phyloP scores from a whole-genome alignment of 202 grass and related monocot species.

The Bolboschoenoplectus hybrid region DNA sequence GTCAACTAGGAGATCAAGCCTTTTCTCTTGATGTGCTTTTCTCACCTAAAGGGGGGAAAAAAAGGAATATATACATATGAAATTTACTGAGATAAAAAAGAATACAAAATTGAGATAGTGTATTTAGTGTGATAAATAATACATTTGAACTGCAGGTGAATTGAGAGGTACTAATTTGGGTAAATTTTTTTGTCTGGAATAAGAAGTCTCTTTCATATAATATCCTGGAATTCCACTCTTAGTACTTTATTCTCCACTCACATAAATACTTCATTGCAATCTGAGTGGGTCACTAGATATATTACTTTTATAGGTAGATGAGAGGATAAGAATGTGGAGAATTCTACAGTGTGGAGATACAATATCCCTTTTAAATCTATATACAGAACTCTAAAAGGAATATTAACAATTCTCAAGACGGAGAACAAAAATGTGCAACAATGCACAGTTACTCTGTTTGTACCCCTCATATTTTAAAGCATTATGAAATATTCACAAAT shows the following conservation, averaged over 20 bases:
- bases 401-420: not conserved
- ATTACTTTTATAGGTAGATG: not conserved
- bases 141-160: not conserved
- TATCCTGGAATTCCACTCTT: not conserved
- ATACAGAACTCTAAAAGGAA: not conserved
- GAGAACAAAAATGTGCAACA: not conserved
- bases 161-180: not conserved
- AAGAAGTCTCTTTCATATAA: not conserved
- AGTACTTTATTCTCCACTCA: slow-evolving; percentile 14
- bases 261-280: slow-evolving; percentile 2
- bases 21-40: slow-evolving; percentile 91
- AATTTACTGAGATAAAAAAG: not conserved
- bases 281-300: not conserved
- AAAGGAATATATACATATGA: not conserved
- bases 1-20: slow-evolving; percentile 74
- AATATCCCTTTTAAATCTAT: not conserved
- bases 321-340: not conserved
- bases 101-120: not conserved
- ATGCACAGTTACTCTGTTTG: not conserved
- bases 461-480: not conserved
- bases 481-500: not conserved
- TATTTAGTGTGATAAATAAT: not conserved
- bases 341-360: not conserved
- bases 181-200: not conserved
- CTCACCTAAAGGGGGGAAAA: slow-evolving; percentile 52